Base-by-base conservation (phyloP, 352 stramenopile genomes). In the Hyaloperonospora arabidopsidis region DNA sequence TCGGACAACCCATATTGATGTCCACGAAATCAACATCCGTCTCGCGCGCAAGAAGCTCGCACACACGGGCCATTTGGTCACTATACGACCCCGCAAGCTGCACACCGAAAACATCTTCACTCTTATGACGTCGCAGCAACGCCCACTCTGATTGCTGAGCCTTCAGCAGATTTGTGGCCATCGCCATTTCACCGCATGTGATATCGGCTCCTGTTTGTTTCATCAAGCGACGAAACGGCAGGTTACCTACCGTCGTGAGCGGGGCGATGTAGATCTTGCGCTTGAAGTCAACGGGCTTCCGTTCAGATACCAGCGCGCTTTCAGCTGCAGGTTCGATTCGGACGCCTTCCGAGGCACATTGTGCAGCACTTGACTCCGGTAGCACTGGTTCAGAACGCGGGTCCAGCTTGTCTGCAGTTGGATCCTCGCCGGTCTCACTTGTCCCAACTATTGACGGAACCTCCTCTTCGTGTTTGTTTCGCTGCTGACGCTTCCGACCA, bases 1-100 rank as follows among this genome's bases (percentile, higher is more conserved):
- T 97, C 12, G 97, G 97, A 72, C 97, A 99, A 43, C 97, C 97
- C 69, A 98, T 91, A 81, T 99, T 99, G 63, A 99, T 89, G 75
- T 99, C 97, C 28, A 99, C 83, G 79, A 99, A 99, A 76, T 99
- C 95, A 19, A 98, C 74, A 25, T 95, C 76, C 36, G 82, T 87
- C 64, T 98, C 87, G 15, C 87, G 86, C 49, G 96, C 76, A 32
- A 99, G 70, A 32, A 99, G 59, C 54, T 99, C 94, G 28, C 84
- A 91, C 17, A 92, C 79, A 39, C 96, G 74, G 12, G 86, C 86
- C 74, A 98, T 96, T 60, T 98, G 87, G 67, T 99, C 94, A 10
- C 86, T 72, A 64, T 97, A 79, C 10, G 76, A 86, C 5, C 86
- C 91, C 0, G 96, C 95, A 28, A 99, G 73, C 70, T 99, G 97